phyloP scores from a whole-genome alignment of 1,139 yeast genomes.

The Kazachstania sp. region DNA sequence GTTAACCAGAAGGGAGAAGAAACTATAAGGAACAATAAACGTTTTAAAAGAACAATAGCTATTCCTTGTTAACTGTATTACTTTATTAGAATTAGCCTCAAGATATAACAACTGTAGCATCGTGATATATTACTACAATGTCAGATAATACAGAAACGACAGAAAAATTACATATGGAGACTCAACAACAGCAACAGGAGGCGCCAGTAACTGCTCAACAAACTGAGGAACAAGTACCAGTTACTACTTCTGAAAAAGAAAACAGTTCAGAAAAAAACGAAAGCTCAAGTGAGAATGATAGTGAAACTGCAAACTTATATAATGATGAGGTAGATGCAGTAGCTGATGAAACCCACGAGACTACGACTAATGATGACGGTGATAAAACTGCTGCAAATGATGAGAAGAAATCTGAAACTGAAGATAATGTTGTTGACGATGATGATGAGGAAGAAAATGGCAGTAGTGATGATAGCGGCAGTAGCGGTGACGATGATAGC shows the following conservation, averaged over 20 bases:
- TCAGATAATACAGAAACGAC: too few relatives aligned
- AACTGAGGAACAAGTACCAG: background rate
- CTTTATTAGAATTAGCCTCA: too few relatives aligned
- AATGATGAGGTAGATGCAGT: background rate
- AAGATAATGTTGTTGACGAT: conserved; percentile 2
- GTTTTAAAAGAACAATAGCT: too few relatives aligned
- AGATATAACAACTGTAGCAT: too few relatives aligned
- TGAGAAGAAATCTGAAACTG: background rate
- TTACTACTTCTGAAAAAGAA: background rate
- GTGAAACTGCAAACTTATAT: conserved; percentile 2
- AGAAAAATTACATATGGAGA: too few relatives aligned
- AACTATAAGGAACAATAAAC: too few relatives aligned
- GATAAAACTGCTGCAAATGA: conserved; percentile 2
- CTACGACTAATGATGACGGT: background rate
- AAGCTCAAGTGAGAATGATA: background rate
- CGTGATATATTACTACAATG: too few relatives aligned
- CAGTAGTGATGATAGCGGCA: background rate
- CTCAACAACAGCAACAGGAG: background rate
- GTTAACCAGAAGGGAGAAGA: too few relatives aligned
- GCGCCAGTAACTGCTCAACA: background rate
- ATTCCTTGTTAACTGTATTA: too few relatives aligned
- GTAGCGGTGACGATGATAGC: conserved; percentile 2
- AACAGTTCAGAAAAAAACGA: background rate
- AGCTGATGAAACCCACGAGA: background rate
- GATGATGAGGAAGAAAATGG: conserved; percentile 3